A percentile compares a stretch with the other conserved stretches of the same genome.
These are phyloP conservation scores for Platanus orientalis DNA, from an alignment of 164 flowering plant species.

Conservation along the genomic window DNA sequence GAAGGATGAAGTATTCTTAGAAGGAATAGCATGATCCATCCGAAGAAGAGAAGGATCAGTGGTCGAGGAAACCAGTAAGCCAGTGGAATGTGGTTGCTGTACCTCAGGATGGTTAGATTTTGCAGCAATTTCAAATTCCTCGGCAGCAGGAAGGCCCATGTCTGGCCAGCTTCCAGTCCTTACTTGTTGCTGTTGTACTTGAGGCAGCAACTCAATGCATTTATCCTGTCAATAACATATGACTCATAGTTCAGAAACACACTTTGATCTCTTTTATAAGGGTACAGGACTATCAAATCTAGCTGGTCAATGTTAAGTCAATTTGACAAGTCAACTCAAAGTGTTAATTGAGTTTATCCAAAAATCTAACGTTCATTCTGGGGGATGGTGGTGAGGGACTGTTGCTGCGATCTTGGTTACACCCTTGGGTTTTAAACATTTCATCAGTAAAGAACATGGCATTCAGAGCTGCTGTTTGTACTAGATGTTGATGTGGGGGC, in stretches of 20 bases:
- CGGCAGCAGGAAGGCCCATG: conserved; percentile 11
- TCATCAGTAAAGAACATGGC: too few species aligned
- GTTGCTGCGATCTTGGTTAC: too few species aligned
- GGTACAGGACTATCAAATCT: not conserved
- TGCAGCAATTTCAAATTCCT: conserved; percentile 30
- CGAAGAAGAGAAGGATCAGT: conserved; percentile 23
- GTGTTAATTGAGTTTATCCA: not conserved
- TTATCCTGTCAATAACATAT: conserved; percentile 46
- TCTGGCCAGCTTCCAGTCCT: conserved; percentile 50
- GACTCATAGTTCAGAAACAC: conserved; percentile 2
- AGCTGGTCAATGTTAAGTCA: not conserved
- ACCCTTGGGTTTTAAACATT: too few species aligned
- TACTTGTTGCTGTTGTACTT: conserved; percentile 54
- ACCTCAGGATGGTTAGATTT: conserved; percentile 22
- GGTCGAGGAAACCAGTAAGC: conserved; percentile 29
- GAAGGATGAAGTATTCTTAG: conserved; percentile 25
- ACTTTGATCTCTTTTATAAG: not conserved
- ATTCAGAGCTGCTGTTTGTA: too few species aligned
- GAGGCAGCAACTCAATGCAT: conserved; percentile 73
- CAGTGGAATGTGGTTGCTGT: conserved; percentile 26
- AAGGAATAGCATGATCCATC: conserved; percentile 15
- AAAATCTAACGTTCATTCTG: too few species aligned
- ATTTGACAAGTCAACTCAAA: not conserved
- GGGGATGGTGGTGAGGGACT: too few species aligned
- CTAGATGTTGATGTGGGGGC: too few species aligned